phyloP scores from a whole-genome alignment of 352 stramenopile genomes.

The Phytopythium mirpurense region DNA sequence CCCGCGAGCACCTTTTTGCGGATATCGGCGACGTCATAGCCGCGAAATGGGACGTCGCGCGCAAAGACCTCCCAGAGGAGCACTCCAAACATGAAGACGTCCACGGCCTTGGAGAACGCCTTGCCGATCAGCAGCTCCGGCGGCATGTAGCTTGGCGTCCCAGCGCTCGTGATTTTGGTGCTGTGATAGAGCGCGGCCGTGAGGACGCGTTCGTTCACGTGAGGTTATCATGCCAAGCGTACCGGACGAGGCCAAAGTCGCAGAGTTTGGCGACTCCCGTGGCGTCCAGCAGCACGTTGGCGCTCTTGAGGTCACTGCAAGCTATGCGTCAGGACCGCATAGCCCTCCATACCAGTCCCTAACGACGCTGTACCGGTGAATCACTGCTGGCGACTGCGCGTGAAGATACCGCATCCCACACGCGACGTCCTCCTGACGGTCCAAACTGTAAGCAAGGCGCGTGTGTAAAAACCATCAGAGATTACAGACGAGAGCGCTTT shows the following conservation, averaged over 20 bases:
- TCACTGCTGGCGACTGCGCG: constrained; percentile 64
- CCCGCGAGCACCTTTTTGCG: constrained; percentile 59
- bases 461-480: too few relatives aligned
- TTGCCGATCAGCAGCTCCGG: constrained; percentile 79
- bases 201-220: background rate
- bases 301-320: constrained; percentile 88
- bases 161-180: constrained; percentile 71
- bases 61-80: constrained; percentile 90
- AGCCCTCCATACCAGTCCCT: too few relatives aligned
- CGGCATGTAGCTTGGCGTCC: constrained; percentile 89
- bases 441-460: background rate
- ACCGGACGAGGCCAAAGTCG: constrained; percentile 88
- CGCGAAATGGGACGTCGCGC: constrained; percentile 70
- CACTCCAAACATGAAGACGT: constrained; percentile 93
- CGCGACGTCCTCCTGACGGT: constrained; percentile 58
- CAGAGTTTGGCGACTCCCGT: constrained; percentile 84
- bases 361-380: too few relatives aligned
- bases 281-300: constrained; percentile 81
- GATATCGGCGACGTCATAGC: constrained; percentile 72
- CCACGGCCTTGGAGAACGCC: constrained; percentile 86
- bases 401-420: constrained; percentile 89
- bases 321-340: too few relatives aligned
- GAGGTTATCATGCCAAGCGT: constrained; percentile 1
- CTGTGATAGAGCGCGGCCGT: constrained; percentile 15
- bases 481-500: background rate